These are phyloP conservation scores for Chrysanthemum seticuspe DNA, from an alignment of 129 eudicot species.

Conservation along the genomic window DNA sequence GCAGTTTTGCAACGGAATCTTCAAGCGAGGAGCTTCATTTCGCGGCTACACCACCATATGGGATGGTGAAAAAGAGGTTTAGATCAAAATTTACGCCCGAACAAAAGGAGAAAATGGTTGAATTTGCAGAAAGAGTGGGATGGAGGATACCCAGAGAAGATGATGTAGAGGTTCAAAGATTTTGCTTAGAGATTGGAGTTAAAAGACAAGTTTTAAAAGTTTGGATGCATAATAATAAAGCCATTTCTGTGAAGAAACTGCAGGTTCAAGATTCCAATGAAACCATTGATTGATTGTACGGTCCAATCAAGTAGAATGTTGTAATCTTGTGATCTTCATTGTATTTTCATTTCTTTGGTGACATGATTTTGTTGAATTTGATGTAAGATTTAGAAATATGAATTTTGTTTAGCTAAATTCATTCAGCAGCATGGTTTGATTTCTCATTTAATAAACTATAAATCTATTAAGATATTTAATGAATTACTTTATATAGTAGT, in stretches of 20 bases:
- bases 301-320: conserved; percentile 32
- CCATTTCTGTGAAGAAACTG: conserved; percentile 48
- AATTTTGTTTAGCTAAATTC: background rate
- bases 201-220: conserved; percentile 87
- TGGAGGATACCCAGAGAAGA: conserved; percentile 94
- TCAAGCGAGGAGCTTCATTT: conserved; percentile 74
- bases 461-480: background rate
- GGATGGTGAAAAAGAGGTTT: conserved; percentile 50
- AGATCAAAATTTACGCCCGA: conserved; percentile 75
- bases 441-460: background rate
- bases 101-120: conserved; percentile 87
- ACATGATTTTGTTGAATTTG: conserved; percentile 3
- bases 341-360: background rate
- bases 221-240: conserved; percentile 94
- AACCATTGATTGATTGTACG: conserved; percentile 29
- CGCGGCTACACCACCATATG: conserved; percentile 40
- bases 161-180: conserved; percentile 79
- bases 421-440: background rate
- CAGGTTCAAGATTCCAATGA: conserved; percentile 45
- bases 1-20: conserved; percentile 55
- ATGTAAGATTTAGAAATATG: conserved; percentile 2
- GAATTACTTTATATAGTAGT: background rate
- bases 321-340: conserved; percentile 11
- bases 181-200: conserved; percentile 69
- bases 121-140: conserved; percentile 78